Evolutionary conservation across 352 stramenopile species (phyloP), one percentile per base, ranked within the genome.

Genomic region (Globisporangium canariense): DNA sequence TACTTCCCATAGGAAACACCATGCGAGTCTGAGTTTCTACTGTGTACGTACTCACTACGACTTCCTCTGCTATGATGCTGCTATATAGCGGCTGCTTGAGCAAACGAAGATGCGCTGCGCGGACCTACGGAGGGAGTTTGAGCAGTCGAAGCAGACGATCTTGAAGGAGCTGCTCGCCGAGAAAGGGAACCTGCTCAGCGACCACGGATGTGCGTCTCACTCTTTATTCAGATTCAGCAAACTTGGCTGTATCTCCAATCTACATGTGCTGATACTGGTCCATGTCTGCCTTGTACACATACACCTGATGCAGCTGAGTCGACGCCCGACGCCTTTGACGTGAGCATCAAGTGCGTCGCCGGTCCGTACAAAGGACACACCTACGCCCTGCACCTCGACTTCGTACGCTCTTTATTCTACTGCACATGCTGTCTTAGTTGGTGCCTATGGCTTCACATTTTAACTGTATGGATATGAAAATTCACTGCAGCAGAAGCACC

Each of bases 361-460:
- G 86, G 86, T 10, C 77, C 75, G 5, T 92, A 91, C 71, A 75
- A 74, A 65, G 80, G 79, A 43, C 77, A 76, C 62, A 79, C 73
- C 34, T 91, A 85, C 62, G 71, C 74, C 4, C 74, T 94, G 30
- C 66, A 84, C 46, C 75, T 92, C 20, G 71, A 91, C 52, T 28
- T 70, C 40, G 86, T 94, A 69, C 28, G 54, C 20, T 56, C 36
- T 41, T 28, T 28, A 28, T 28, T 28, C 25, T 28, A 28, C 25
- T 28, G 25, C 25, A 28, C 25, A 28, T 28, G 25, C 25, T 28
- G 25, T 28, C 25, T 28, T 28, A 2, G 25, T 28, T 28, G 25
- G 25, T 28, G 25, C 25, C 25, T 28, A 28, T 28, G 25, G 25
- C 1, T 2, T 20, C 40, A 43, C 32, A 2, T 22, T 16, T 3